These are phyloP conservation scores for Raffaelea arxii DNA, from an alignment of 2,329 filamentous ascomycete genomes.

Conservation along the genomic window DNA sequence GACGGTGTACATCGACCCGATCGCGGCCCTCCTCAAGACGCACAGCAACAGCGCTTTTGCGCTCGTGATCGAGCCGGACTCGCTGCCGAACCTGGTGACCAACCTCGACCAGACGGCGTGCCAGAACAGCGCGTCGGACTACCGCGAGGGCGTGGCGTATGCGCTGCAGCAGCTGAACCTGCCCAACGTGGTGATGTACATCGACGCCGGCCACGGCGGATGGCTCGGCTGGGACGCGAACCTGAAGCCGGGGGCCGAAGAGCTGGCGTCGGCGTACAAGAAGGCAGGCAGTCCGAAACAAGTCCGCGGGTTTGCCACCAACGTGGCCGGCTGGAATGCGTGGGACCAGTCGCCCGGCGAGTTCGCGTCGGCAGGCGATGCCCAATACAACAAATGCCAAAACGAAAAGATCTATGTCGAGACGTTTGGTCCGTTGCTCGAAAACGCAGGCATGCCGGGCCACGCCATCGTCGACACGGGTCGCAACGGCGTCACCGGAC, in stretches of 20 bases:
- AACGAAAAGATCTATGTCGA: constrained; percentile 33
- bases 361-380: constrained; percentile 30
- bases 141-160: constrained; percentile 46
- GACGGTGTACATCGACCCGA: constrained; percentile 33
- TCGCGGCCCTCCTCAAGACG: constrained; percentile 39
- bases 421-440: constrained; percentile 27
- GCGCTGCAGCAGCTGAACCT: constrained; percentile 47
- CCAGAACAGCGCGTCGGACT: constrained; percentile 40
- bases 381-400: constrained; percentile 30
- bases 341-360: constrained; percentile 27
- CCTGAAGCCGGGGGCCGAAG: constrained; percentile 28
- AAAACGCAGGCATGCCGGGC: constrained; percentile 29
- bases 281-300: constrained; percentile 26
- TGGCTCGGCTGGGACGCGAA: constrained; percentile 57
- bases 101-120: constrained; percentile 46
- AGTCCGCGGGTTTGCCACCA: constrained; percentile 28
- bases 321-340: constrained; percentile 31
- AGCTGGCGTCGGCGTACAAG: constrained; percentile 29
- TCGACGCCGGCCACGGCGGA: constrained; percentile 54
- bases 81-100: constrained; percentile 52
- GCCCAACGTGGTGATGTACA: constrained; percentile 52
- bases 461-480: constrained; percentile 32
- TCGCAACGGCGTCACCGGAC: constrained; percentile 29
- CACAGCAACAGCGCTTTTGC: constrained; percentile 41
- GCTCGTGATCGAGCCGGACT: constrained; percentile 48